Conservation (phyloP, 345 rosid genomes). For the Theobroma cacao region DNA sequence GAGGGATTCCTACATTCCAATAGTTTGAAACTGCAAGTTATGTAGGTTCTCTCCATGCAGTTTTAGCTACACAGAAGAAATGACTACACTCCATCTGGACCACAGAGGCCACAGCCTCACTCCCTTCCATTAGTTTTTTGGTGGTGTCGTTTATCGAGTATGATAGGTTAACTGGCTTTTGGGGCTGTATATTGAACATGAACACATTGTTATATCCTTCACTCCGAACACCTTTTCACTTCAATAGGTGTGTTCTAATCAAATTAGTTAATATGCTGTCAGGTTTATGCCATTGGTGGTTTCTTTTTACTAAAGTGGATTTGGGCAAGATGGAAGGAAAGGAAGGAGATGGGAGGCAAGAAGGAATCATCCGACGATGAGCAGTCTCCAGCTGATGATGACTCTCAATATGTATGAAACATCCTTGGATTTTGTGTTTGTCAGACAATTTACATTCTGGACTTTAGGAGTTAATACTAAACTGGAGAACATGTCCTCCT, state of each 20-base stretch:
- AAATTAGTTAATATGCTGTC: conserved; percentile 17
- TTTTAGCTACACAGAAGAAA: background rate
- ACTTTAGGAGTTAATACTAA: background rate
- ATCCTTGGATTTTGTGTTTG: background rate
- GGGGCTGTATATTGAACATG: background rate
- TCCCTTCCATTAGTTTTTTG: background rate
- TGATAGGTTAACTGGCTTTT: background rate
- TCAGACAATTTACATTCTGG: background rate
- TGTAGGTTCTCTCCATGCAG: background rate
- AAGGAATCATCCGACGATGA: conserved; percentile 35
- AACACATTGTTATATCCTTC: background rate
- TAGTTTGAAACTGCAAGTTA: background rate
- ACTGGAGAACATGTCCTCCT: background rate
- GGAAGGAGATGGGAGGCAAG: conserved; percentile 54
- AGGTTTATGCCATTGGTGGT: conserved; percentile 87
- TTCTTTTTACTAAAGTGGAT: conserved; percentile 75
- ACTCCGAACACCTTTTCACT: background rate
- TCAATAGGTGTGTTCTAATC: background rate
- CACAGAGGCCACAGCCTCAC: background rate
- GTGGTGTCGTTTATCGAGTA: background rate
- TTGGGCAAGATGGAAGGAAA: conserved; percentile 87
- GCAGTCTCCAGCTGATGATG: conserved; percentile 35
- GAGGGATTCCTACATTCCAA: background rate
- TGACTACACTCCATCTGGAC: background rate
- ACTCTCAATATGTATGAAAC: conserved; percentile 12